Conservation (phyloP, 2,329 filamentous ascomycete species). For the Fusarium begoniae region DNA sequence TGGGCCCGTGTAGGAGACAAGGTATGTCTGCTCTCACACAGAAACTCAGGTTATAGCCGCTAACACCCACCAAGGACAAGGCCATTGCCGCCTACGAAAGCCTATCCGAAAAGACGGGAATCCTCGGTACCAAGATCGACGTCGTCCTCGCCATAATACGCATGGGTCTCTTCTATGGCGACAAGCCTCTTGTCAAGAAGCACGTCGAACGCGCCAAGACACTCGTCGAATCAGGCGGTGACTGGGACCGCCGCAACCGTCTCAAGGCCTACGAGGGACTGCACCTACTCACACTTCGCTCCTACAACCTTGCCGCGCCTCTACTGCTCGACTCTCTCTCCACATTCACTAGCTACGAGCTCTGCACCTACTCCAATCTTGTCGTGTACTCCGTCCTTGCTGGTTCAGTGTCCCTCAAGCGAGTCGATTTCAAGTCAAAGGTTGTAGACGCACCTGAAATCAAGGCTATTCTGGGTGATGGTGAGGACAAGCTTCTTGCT, state of each 20-base stretch:
- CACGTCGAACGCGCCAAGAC: slow-evolving; percentile 88
- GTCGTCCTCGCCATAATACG: slow-evolving; percentile 96
- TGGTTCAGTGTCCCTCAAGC: slow-evolving; percentile 92
- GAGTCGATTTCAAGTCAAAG: slow-evolving; percentile 98
- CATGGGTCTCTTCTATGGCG: slow-evolving; percentile 94
- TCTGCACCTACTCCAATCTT: slow-evolving; percentile 94
- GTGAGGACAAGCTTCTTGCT: slow-evolving; percentile 86
- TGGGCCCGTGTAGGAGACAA: slow-evolving; percentile 97
- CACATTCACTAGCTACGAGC: slow-evolving; percentile 97
- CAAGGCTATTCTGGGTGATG: slow-evolving; percentile 92
- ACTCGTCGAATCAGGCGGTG: slow-evolving; percentile 92
- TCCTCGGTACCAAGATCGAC: slow-evolving; percentile 97
- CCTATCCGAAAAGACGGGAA: slow-evolving; percentile 95
- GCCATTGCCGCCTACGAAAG: slow-evolving; percentile 91
- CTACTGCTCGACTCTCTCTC: slow-evolving; percentile 96
- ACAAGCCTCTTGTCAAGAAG: slow-evolving; percentile 92
- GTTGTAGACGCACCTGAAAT: slow-evolving; percentile 98
- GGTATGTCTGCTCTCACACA: slow-evolving; percentile 59
- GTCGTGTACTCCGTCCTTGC: slow-evolving; percentile 96
- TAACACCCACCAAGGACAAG: slow-evolving; percentile 74
- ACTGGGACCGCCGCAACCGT: slow-evolving; percentile 98
- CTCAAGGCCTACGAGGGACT: slow-evolving; percentile 98
- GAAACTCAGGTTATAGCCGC: background rate
- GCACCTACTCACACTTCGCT: slow-evolving; percentile 89
- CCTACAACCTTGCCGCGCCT: slow-evolving; percentile 88